These are phyloP conservation scores for Yamadazyma conglobata DNA, from an alignment of 1,139 yeast species.

Conservation along the genomic window DNA sequence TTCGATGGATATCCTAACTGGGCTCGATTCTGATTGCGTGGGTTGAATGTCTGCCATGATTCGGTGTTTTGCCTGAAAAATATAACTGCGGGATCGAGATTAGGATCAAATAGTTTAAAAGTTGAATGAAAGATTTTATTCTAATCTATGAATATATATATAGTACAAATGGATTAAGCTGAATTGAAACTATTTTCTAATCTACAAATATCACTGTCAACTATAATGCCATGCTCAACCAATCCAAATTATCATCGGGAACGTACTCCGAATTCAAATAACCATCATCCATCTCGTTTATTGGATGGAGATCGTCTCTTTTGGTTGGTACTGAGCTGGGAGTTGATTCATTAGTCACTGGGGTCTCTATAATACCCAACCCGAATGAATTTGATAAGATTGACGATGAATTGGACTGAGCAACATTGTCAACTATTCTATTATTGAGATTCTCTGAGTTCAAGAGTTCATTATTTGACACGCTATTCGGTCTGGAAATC, in stretches of 20 bases:
- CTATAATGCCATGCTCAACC: slow-evolving; percentile 38
- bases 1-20: slow-evolving; percentile 28
- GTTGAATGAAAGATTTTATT: slow-evolving; percentile 1
- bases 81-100: too few species aligned
- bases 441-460: neutral
- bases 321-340: slow-evolving; percentile 11
- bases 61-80: too few species aligned
- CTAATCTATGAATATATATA: slow-evolving; percentile 4
- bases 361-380: slow-evolving; percentile 12
- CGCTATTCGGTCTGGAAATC: neutral
- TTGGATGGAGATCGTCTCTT: slow-evolving; percentile 16
- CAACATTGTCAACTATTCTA: neutral
- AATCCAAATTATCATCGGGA: slow-evolving; percentile 30
- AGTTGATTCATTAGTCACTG: slow-evolving; percentile 9
- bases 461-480: too few species aligned
- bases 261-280: slow-evolving; percentile 16
- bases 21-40: too few species aligned
- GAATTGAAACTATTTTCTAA: slow-evolving; percentile 1
- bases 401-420: slow-evolving; percentile 9
- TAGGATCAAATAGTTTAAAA: too few species aligned
- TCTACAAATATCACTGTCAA: neutral
- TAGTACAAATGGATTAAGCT: slow-evolving; percentile 1
- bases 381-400: slow-evolving; percentile 10
- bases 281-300: slow-evolving; percentile 17
- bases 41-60: too few species aligned